Conservation (phyloP, 495 filamentous ascomycete species). For the Talaromyces thailandensis region DNA sequence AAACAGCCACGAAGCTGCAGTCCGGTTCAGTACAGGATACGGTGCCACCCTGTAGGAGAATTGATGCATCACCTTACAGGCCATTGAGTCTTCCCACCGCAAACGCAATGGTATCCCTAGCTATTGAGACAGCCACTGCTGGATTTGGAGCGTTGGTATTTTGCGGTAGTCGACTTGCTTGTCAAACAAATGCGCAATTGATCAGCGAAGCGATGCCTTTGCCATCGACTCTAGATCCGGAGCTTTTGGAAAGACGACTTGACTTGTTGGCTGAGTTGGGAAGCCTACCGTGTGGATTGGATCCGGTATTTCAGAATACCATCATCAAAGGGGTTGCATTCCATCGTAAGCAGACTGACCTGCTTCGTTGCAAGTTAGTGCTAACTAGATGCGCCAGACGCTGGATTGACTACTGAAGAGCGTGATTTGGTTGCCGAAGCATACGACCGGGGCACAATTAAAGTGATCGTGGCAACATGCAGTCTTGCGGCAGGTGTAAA, state of each 20-base stretch:
- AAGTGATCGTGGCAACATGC: slow-evolving; percentile 71
- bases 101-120: slow-evolving; percentile 63
- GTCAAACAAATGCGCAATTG: slow-evolving; percentile 53
- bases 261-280: slow-evolving; percentile 63
- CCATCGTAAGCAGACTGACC: slow-evolving; percentile 46
- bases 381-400: slow-evolving; percentile 33
- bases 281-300: slow-evolving; percentile 57
- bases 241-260: slow-evolving; percentile 46
- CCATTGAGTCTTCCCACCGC: slow-evolving; percentile 54
- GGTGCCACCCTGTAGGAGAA: slow-evolving; percentile 35
- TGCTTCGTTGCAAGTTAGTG: neutral
- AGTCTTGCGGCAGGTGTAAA: slow-evolving; percentile 84
- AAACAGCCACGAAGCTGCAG: slow-evolving; percentile 47
- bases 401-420: slow-evolving; percentile 73
- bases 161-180: slow-evolving; percentile 58
- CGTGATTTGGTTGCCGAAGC: slow-evolving; percentile 64
- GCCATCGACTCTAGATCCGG: slow-evolving; percentile 28
- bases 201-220: slow-evolving; percentile 55
- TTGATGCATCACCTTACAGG: slow-evolving; percentile 46
- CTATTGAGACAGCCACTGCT: slow-evolving; percentile 53
- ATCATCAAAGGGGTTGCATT: slow-evolving; percentile 63
- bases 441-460: slow-evolving; percentile 62
- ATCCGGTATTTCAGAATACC: slow-evolving; percentile 56
- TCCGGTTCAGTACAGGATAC: slow-evolving; percentile 24
- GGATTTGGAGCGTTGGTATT: slow-evolving; percentile 72